A percentile compares a stretch with the other conserved stretches of the same genome.
Evolutionary conservation across 2,329 filamentous ascomycete species (phyloP).

Genomic region (Nigrospora sphaerica): DNA sequence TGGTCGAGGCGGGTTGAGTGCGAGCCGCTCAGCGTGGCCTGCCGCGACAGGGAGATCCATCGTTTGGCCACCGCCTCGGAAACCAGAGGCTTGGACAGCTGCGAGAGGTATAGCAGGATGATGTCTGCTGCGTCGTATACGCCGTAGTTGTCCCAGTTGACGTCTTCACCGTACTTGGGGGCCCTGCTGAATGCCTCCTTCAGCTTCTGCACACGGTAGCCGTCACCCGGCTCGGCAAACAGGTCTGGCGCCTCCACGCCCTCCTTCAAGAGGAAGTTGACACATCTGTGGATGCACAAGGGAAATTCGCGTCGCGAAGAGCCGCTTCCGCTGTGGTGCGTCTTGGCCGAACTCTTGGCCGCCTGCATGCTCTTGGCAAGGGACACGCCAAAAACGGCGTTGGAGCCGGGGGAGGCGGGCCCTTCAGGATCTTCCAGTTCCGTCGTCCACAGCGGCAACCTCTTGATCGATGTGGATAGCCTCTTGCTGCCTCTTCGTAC

Average conservation of each 20-base stretch:
- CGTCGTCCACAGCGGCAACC: slow-evolving; percentile 21
- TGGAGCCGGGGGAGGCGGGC: slow-evolving; percentile 10
- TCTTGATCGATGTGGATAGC: slow-evolving; percentile 24
- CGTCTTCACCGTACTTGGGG: slow-evolving; percentile 28
- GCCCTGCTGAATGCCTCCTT: slow-evolving; percentile 27
- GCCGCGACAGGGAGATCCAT: slow-evolving; percentile 33
- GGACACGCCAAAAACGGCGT: slow-evolving; percentile 31
- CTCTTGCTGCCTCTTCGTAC: slow-evolving; percentile 19
- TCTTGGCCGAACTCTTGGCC: slow-evolving; percentile 29
- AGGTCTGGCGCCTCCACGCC: slow-evolving; percentile 27
- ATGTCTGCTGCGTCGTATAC: slow-evolving; percentile 34
- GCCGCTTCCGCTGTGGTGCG: slow-evolving; percentile 26
- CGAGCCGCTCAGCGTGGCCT: slow-evolving; percentile 26
- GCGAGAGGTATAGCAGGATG: slow-evolving; percentile 29
- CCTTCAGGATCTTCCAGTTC: slow-evolving; percentile 18
- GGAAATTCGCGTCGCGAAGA: slow-evolving; percentile 32
- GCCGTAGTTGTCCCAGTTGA: slow-evolving; percentile 27
- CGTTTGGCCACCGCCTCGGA: slow-evolving; percentile 28
- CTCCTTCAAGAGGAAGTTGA: slow-evolving; percentile 26
- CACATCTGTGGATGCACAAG: slow-evolving; percentile 32
- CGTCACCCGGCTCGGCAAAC: slow-evolving; percentile 28
- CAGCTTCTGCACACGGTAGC: slow-evolving; percentile 24
- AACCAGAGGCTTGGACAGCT: slow-evolving; percentile 31
- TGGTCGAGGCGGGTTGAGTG: slow-evolving; percentile 27
- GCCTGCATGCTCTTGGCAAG: slow-evolving; percentile 31